phyloP scores from a whole-genome alignment of 257 asterid genomes.

The Orobanche coerulescens region DNA sequence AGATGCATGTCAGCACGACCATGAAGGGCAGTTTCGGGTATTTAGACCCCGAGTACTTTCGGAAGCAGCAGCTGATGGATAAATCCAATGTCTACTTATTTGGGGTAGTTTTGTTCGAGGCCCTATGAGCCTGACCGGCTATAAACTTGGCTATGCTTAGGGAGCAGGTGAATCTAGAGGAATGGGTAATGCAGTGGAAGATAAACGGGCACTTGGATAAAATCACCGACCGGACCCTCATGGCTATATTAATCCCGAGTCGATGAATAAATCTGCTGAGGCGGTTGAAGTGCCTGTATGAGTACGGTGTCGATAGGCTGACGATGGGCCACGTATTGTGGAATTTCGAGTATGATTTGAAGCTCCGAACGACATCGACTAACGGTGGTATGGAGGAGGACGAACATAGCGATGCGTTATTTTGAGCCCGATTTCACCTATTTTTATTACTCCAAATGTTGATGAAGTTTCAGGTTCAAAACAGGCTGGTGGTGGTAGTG shows the following conservation, averaged over 20 bases:
- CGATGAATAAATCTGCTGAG: constrained; percentile 69
- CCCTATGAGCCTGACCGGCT: constrained; percentile 67
- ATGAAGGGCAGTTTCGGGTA: constrained; percentile 82
- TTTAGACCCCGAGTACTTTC: constrained; percentile 75
- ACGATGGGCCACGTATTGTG: constrained; percentile 77
- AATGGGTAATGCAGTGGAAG: constrained; percentile 81
- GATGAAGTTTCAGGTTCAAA: constrained; percentile 1
- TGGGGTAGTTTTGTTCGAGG: constrained; percentile 72
- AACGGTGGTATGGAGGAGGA: constrained; percentile 55
- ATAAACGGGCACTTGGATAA: constrained; percentile 72
- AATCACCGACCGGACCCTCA: constrained; percentile 53
- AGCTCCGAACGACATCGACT: constrained; percentile 66
- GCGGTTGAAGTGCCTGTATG: constrained; percentile 66
- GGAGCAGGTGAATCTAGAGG: constrained; percentile 74
- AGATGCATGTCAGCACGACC: constrained; percentile 79
- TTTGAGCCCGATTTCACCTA: not conserved
- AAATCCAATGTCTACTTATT: constrained; percentile 75
- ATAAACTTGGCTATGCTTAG: constrained; percentile 67
- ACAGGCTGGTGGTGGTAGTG: constrained; percentile 17
- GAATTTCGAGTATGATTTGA: constrained; percentile 74
- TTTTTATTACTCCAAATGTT: not conserved
- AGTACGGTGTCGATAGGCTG: constrained; percentile 72
- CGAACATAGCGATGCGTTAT: constrained; percentile 42
- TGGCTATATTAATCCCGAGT: constrained; percentile 51
- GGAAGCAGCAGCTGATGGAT: constrained; percentile 72